phyloP scores from a whole-genome alignment of 495 filamentous ascomycete species.

The Penicillium desertorum region DNA sequence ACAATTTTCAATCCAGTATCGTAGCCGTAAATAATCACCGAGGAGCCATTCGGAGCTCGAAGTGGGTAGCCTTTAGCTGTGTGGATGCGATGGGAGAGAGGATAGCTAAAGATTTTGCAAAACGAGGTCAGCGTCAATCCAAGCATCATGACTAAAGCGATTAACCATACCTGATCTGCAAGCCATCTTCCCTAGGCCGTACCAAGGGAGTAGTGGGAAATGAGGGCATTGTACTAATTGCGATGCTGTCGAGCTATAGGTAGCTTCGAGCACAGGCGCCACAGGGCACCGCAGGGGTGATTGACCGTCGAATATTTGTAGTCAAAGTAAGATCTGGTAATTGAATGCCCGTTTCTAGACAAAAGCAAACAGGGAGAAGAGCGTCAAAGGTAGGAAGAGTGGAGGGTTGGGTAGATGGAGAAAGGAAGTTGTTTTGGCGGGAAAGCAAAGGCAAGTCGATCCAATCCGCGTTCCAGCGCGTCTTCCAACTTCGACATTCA shows the following conservation, averaged over 20 bases:
- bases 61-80: slow-evolving; percentile 73
- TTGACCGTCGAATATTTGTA: neutral
- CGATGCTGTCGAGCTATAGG: slow-evolving; percentile 12
- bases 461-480: slow-evolving; percentile 35
- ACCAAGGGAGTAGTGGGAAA: slow-evolving; percentile 43
- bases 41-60: slow-evolving; percentile 77
- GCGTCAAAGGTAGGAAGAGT: slow-evolving; percentile 7
- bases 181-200: slow-evolving; percentile 41
- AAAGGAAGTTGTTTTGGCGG: slow-evolving; percentile 32
- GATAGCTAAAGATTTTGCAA: slow-evolving; percentile 57
- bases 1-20: slow-evolving; percentile 73
- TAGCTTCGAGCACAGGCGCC: slow-evolving; percentile 27
- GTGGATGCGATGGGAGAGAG: slow-evolving; percentile 71
- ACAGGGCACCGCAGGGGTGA: slow-evolving; percentile 19
- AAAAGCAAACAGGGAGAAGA: slow-evolving; percentile 3
- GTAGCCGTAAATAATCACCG: slow-evolving; percentile 78
- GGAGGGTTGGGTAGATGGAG: slow-evolving; percentile 19
- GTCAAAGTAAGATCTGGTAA: neutral
- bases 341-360: neutral
- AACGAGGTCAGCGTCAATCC: slow-evolving; percentile 13
- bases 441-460: slow-evolving; percentile 18
- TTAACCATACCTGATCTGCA: slow-evolving; percentile 53
- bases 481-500: slow-evolving; percentile 21
- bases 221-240: slow-evolving; percentile 35
- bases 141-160: neutral